Base-by-base conservation (phyloP, 1,139 yeast species). In the Suhomyces taliae region DNA sequence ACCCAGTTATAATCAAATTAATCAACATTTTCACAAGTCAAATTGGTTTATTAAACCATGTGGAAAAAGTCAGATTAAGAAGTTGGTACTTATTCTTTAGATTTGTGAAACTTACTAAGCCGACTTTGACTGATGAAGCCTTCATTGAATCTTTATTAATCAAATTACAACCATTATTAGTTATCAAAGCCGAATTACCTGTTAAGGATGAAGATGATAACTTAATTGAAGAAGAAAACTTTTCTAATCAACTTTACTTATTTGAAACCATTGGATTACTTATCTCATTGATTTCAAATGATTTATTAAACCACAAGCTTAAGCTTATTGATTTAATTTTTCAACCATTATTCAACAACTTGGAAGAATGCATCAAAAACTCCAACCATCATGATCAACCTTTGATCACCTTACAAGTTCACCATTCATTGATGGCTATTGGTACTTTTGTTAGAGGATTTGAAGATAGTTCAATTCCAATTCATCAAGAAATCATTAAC, bases 371-470 rank as follows among this genome's bases (percentile, higher is more conserved):
- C 56, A 82, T 85, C 44, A 55, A 65, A 8, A 56, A 56, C 14
- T 50, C 58, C 1, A 63, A 70, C 32, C 59, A 65, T 14, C 68
- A 69, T 38, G 61, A 72, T 15, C 76, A 75, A 48, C 69, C 72
- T 15, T 73, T 76, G 41, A 61, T 78, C 34, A 76, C 85, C 4
- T 67, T 88, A 41, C 95, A 90, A 62, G 85, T 90, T 2, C 97
- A 93, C 64, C 97, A 93, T 63, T 79, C 85, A 37, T 69, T 95
- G 41, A 82, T 89, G 83, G 93, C 97, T 0, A 81, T 93, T 45
- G 97, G 97, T 34, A 89, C 97, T 0, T 78, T 91, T 59, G 87
- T 91, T 2, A 80, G 93, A 60, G 98, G 98, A 1, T 84, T 87
- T 57, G 86, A 83, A 53, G 76, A 75, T 41, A 75, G 70, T 41